These are phyloP conservation scores for Lolium rigidum DNA, from an alignment of 176 grass and related monocot genomes.

Conservation along the genomic window DNA sequence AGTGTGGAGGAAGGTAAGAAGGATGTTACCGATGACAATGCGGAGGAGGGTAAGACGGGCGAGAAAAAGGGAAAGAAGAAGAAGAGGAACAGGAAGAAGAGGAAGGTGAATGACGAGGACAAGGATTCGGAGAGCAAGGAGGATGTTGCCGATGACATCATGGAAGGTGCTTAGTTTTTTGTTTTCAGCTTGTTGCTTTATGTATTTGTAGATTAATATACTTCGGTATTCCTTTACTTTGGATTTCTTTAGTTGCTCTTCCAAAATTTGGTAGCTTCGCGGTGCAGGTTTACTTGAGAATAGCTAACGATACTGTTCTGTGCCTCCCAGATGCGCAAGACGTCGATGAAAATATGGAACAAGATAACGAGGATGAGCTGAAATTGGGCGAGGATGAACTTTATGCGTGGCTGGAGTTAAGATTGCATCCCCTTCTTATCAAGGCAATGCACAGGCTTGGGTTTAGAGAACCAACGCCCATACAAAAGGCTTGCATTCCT, in stretches of 20 bases:
- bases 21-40: too few species aligned
- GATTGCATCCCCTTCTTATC: constrained; percentile 80
- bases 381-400: constrained; percentile 76
- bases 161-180: constrained; percentile 52
- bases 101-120: too few species aligned
- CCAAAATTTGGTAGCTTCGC: not conserved
- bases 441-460: constrained; percentile 71
- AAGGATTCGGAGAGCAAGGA: too few species aligned
- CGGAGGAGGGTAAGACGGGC: too few species aligned
- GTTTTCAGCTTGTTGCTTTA: not conserved
- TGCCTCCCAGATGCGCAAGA: constrained; percentile 37
- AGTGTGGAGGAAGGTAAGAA: too few species aligned
- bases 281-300: not conserved
- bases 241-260: not conserved
- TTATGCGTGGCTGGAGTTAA: constrained; percentile 75
- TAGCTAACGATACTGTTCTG: constrained; percentile 17
- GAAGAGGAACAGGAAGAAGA: too few species aligned
- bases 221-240: not conserved
- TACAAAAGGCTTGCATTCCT: constrained; percentile 88
- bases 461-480: constrained; percentile 88
- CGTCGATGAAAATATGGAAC: constrained; percentile 34
- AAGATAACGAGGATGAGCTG: constrained; percentile 45
- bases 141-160: too few species aligned
- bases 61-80: too few species aligned
- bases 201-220: not conserved